Evolutionary conservation across 306 rosid species (phyloP).

Genomic region (Ziziphus jujuba): DNA sequence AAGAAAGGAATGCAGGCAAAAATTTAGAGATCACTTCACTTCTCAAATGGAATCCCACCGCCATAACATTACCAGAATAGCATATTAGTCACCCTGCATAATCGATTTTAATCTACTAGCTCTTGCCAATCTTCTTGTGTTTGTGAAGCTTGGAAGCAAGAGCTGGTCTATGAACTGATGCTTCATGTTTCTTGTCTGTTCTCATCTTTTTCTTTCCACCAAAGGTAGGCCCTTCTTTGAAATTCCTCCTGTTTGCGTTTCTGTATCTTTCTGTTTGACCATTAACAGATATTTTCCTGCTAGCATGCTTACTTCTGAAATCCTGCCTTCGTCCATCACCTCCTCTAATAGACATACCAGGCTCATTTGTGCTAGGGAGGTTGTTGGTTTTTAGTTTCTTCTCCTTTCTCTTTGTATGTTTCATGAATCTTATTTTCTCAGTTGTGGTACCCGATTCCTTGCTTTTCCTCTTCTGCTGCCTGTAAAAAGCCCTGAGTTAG

Average conservation of each 20-base stretch:
- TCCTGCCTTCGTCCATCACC: conserved; percentile 27
- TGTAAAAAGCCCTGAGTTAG: conserved; percentile 21
- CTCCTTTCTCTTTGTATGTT: conserved; percentile 43
- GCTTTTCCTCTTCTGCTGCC: conserved; percentile 49
- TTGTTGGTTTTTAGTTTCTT: conserved; percentile 22
- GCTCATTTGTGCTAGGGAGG: conserved; percentile 18
- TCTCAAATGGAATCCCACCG: too few relatives aligned
- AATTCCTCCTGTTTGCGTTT: conserved; percentile 22
- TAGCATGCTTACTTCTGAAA: conserved; percentile 39
- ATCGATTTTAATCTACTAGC: conserved; percentile 17
- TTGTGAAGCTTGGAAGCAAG: conserved; percentile 32
- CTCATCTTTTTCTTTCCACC: conserved; percentile 36
- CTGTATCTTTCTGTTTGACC: conserved; percentile 32
- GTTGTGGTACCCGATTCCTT: conserved; percentile 23
- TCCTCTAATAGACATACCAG: conserved; percentile 17
- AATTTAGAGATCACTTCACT: too few relatives aligned
- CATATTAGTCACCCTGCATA: too few relatives aligned
- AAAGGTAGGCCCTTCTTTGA: conserved; percentile 24
- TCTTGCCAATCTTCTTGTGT: conserved; percentile 28
- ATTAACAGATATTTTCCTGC: conserved; percentile 25
- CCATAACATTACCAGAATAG: too few relatives aligned
- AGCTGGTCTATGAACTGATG: conserved; percentile 24
- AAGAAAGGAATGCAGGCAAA: too few relatives aligned
- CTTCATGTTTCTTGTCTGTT: conserved; percentile 17
- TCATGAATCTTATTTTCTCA: conserved; percentile 28